Evolutionary conservation across 169 alveolate genomes (phyloP).

Genomic region (Plasmodium gonderi): DNA sequence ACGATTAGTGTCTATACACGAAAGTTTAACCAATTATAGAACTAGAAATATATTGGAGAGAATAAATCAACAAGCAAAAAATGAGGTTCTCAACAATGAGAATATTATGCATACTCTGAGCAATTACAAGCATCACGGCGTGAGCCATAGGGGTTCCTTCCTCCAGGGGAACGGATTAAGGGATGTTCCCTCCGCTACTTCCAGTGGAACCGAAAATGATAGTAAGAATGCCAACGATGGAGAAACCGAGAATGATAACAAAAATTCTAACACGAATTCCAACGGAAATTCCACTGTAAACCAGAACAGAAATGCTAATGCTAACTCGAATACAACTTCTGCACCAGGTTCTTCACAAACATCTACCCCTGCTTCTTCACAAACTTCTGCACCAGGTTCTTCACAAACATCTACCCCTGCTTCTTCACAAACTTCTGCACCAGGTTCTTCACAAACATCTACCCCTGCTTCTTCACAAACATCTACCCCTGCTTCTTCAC

Average conservation of each 20-base stretch:
- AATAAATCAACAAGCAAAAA: constrained; percentile 39
- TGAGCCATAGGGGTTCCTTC: background rate
- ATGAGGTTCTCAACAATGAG: constrained; percentile 64
- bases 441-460: no score
- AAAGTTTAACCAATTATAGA: constrained; percentile 41
- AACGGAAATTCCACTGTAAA: background rate
- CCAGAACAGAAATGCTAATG: background rate
- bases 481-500: no score
- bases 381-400: no score
- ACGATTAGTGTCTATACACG: constrained; percentile 31
- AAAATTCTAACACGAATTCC: background rate
- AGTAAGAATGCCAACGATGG: background rate
- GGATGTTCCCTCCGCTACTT: background rate
- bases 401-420: no score
- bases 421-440: no score
- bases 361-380: no score
- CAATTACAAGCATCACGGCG: constrained; percentile 34
- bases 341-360: no score
- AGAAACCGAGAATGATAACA: background rate
- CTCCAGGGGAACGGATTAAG: background rate
- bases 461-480: no score
- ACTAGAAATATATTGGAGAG: constrained; percentile 27
- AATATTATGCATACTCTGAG: constrained; percentile 1
- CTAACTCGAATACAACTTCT: background rate
- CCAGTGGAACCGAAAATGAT: background rate